Conservation (phyloP, 1,284 basidiomycete genomes). For the Cutaneotrichosporon dermatis region DNA sequence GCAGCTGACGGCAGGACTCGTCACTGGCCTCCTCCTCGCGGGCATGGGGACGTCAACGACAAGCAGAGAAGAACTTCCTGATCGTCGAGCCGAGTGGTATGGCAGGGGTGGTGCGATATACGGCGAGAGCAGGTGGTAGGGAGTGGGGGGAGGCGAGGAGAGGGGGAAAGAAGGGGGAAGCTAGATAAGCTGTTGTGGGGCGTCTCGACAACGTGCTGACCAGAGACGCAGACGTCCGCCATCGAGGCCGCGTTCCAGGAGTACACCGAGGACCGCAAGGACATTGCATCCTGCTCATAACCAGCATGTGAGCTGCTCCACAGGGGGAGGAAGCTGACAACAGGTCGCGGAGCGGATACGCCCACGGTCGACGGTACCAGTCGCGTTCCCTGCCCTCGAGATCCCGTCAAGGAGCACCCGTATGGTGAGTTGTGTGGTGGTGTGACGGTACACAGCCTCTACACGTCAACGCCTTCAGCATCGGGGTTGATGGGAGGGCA, state of each 20-base stretch:
- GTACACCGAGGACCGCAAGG: conserved; percentile 76
- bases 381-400: conserved; percentile 96
- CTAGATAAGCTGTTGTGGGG: too few species aligned
- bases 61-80: conserved; percentile 91
- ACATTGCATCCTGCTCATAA: conserved; percentile 95
- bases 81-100: conserved; percentile 81
- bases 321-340: not conserved
- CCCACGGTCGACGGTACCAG: conserved; percentile 86
- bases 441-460: too few species aligned
- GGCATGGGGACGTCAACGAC: conserved; percentile 85
- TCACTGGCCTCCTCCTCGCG: conserved; percentile 86
- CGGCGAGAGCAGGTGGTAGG: too few species aligned
- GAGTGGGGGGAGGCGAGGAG: too few species aligned
- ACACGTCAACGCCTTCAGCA: too few species aligned
- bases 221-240: conserved; percentile 81
- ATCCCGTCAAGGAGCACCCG: conserved; percentile 78
- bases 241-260: conserved; percentile 89
- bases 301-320: conserved; percentile 68
- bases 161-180: too few species aligned
- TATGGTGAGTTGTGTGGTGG: conserved; percentile 59
- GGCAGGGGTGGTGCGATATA: too few species aligned
- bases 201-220: not conserved
- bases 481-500: too few species aligned
- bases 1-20: conserved; percentile 66
- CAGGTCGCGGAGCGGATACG: conserved; percentile 96